Evolutionary conservation across 2,329 filamentous ascomycete species (phyloP).

Genomic region (Ramularia endophylla): DNA sequence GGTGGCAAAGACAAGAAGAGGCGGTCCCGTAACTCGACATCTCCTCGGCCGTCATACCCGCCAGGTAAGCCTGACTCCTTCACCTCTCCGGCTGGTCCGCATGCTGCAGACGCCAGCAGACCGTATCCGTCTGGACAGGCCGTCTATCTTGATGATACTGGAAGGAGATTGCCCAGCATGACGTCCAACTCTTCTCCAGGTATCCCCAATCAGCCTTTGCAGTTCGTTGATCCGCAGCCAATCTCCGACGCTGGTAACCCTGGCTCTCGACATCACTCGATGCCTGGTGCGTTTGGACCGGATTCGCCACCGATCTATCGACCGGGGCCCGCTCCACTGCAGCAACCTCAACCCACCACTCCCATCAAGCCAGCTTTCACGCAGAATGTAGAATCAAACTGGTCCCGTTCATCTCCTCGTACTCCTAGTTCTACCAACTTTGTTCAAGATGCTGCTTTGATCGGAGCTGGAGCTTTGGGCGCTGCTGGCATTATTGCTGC

Average conservation of each 20-base stretch:
- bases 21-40: constrained; percentile 20
- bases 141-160: constrained; percentile 17
- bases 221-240: constrained; percentile 61
- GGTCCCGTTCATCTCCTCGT: constrained; percentile 43
- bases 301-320: constrained; percentile 38
- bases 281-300: constrained; percentile 27
- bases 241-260: constrained; percentile 60
- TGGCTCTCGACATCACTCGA: constrained; percentile 31
- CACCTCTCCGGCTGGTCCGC: constrained; percentile 36
- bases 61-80: constrained; percentile 30
- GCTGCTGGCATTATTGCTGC: constrained; percentile 31
- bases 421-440: constrained; percentile 23
- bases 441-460: constrained; percentile 37
- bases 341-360: constrained; percentile 74
- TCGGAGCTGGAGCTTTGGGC: constrained; percentile 37
- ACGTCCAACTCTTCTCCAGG: constrained; percentile 21
- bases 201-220: constrained; percentile 50
- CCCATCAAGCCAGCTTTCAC: constrained; percentile 49
- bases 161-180: constrained; percentile 39
- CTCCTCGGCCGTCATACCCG: constrained; percentile 11
- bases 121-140: constrained; percentile 34
- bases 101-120: constrained; percentile 37
- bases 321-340: constrained; percentile 62
- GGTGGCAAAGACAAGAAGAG: constrained; percentile 45
- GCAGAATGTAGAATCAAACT: constrained; percentile 10